Conservation (phyloP, 202 grass and related monocot genomes). For the Zoysia matrella region DNA sequence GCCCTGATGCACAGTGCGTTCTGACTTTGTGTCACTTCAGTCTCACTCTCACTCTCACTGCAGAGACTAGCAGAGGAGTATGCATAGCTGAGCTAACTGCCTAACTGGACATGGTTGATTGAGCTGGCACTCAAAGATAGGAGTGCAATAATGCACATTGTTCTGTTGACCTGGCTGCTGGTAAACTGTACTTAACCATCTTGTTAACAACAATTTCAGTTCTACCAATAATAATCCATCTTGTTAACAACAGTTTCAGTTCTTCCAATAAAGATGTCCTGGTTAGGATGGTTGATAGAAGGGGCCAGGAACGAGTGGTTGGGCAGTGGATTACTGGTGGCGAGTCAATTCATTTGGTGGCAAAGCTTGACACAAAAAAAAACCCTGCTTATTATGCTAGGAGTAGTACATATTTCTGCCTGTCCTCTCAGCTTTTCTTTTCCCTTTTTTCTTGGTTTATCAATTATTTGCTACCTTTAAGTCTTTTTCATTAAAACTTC, state of each 20-base stretch:
- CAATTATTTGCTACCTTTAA: not conserved
- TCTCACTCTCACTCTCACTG: conserved; percentile 6
- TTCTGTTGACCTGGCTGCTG: conserved; percentile 34
- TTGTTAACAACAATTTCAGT: conserved; percentile 1
- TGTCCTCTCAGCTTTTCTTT: conserved; percentile 9
- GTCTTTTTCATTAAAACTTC: not conserved
- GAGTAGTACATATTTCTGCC: not conserved
- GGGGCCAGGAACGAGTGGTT: conserved; percentile 25
- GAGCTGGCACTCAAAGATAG: conserved; percentile 41
- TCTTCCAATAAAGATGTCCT: not conserved
- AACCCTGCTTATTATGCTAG: not conserved
- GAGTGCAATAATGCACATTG: not conserved
- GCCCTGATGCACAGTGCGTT: not conserved
- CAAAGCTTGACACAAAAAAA: conserved; percentile 31
- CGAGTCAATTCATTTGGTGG: conserved; percentile 58
- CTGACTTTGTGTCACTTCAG: conserved; percentile 39
- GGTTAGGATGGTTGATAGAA: conserved; percentile 36
- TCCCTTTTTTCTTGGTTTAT: not conserved
- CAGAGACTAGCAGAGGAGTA: not conserved
- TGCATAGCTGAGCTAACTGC: not conserved
- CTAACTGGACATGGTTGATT: conserved; percentile 16
- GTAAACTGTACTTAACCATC: conserved; percentile 18
- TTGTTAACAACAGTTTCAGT: too few species aligned
- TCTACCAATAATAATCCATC: not conserved
- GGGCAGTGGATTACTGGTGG: conserved; percentile 40